Evolutionary conservation across 139 green algal genomes (phyloP).

Genomic region (Pycnococcus provasolii): DNA sequence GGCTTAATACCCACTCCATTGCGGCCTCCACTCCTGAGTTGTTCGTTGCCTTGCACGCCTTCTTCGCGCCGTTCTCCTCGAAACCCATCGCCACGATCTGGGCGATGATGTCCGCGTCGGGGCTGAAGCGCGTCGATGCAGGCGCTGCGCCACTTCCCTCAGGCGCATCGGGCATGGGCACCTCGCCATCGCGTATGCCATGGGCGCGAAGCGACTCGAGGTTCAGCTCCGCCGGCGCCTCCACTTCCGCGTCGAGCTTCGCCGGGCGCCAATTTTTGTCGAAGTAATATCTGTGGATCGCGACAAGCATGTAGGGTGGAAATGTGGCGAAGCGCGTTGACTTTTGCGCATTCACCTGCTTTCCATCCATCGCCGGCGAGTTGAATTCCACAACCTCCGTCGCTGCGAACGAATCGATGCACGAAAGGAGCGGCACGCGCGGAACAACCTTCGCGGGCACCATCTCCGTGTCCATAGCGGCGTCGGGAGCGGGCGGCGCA

Average conservation of each 20-base stretch:
- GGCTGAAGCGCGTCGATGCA: background rate
- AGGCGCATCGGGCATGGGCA: conserved; percentile 57
- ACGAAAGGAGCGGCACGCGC: conserved; percentile 71
- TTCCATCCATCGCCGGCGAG: conserved; percentile 40
- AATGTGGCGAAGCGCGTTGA: conserved; percentile 64
- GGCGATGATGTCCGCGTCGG: conserved; percentile 45
- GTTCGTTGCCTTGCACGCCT: conserved; percentile 51
- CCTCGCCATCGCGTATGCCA: conserved; percentile 39
- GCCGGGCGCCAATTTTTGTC: conserved; percentile 68
- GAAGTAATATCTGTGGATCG: conserved; percentile 69
- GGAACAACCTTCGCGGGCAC: conserved; percentile 40
- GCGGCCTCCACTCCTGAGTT: conserved; percentile 60
- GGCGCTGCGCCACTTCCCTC: conserved; percentile 11
- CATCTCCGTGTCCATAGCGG: background rate
- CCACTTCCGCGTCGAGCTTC: conserved; percentile 78
- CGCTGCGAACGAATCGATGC: conserved; percentile 54
- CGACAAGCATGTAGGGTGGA: conserved; percentile 75
- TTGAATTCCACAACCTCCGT: conserved; percentile 66
- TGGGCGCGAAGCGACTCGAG: background rate
- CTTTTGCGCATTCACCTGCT: conserved; percentile 27
- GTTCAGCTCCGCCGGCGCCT: background rate
- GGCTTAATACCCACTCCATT: conserved; percentile 81
- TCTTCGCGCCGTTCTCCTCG: conserved; percentile 55
- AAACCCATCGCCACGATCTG: conserved; percentile 82
- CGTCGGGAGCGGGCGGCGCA: background rate